Conservation (phyloP, 495 filamentous ascomycete genomes). For the Penicillium odoratum region DNA sequence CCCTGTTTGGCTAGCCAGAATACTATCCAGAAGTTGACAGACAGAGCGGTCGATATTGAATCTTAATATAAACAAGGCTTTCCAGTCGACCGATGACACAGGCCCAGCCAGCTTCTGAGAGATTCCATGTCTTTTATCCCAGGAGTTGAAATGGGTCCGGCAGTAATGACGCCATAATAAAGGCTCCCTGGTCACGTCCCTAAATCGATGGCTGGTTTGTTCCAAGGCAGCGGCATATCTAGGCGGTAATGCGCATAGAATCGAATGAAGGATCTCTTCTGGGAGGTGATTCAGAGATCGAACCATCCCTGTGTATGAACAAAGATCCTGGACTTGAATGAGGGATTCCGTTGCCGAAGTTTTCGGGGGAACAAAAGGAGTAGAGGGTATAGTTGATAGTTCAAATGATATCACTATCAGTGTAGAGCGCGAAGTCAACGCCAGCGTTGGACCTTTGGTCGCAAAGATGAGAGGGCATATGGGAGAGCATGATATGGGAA, state of each 20-base stretch:
- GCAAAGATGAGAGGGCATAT: constrained; percentile 7
- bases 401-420: background rate
- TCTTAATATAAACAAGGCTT: constrained; percentile 63
- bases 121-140: constrained; percentile 69
- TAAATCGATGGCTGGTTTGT: constrained; percentile 62
- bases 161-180: constrained; percentile 83
- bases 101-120: constrained; percentile 50
- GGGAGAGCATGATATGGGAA: constrained; percentile 4
- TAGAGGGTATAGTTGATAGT: background rate
- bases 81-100: constrained; percentile 73
- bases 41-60: constrained; percentile 54
- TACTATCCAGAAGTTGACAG: constrained; percentile 62
- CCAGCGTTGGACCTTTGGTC: constrained; percentile 12
- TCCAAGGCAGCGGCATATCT: constrained; percentile 48
- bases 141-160: constrained; percentile 62
- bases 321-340: background rate
- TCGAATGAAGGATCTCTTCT: constrained; percentile 71
- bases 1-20: constrained; percentile 65
- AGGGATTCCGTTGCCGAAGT: background rate
- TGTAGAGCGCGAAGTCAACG: constrained; percentile 10
- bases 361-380: background rate
- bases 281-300: constrained; percentile 54
- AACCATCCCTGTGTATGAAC: constrained; percentile 34
- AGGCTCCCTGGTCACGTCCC: constrained; percentile 63
- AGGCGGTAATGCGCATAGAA: constrained; percentile 62